A percentile compares a stretch with the other conserved stretches of the same genome.
Conservation (phyloP, 179 eudicot species). For the Silene coronaria region DNA sequence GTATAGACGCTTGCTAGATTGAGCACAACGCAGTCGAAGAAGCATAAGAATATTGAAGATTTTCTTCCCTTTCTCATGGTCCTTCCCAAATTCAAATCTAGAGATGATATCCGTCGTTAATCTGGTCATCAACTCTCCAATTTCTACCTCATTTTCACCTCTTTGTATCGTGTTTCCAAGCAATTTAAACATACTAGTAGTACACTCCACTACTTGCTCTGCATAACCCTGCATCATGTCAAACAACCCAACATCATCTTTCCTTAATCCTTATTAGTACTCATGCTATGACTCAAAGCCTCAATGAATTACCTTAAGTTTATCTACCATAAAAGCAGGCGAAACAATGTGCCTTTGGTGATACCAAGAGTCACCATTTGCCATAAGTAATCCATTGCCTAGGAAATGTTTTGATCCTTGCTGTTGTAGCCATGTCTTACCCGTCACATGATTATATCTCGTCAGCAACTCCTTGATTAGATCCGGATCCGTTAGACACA, state of each 20-base stretch:
- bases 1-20: conserved; percentile 72
- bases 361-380: conserved; percentile 77
- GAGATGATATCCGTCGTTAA: conserved; percentile 81
- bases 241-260: not conserved
- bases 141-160: conserved; percentile 62
- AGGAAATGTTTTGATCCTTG: conserved; percentile 77
- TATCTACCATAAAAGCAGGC: conserved; percentile 81
- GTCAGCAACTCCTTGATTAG: conserved; percentile 58
- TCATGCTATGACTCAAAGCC: too few relatives aligned
- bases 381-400: conserved; percentile 78
- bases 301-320: conserved; percentile 53
- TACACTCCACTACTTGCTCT: conserved; percentile 71
- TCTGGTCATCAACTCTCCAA: conserved; percentile 57
- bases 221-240: conserved; percentile 55
- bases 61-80: conserved; percentile 74
- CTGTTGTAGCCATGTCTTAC: conserved; percentile 82
- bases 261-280: too few relatives aligned
- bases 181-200: conserved; percentile 46
- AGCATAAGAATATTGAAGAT: conserved; percentile 53
- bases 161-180: conserved; percentile 21
- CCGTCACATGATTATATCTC: conserved; percentile 52
- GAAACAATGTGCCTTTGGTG: conserved; percentile 86
- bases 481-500: conserved; percentile 70
- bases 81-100: conserved; percentile 64
- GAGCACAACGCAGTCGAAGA: conserved; percentile 65